Evolutionary conservation across 202 grass and related monocot species (phyloP), one percentile per base, ranked within the genome.

Genomic region (Setaria viridis): DNA sequence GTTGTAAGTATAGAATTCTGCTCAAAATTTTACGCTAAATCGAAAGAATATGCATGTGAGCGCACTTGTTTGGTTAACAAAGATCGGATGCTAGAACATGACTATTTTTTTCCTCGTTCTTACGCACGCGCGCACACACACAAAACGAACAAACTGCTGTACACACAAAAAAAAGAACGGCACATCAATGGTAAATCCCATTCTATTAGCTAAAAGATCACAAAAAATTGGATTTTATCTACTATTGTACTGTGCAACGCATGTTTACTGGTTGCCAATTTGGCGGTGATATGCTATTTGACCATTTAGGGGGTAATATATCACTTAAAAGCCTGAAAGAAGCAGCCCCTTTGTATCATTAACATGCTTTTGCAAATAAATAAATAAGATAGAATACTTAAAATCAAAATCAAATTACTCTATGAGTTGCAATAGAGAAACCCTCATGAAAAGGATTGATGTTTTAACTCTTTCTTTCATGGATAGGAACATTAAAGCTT

Each of bases 1-100:
- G 59, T 21, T 57, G 55, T 64, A 43, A 50, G 70, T 46, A 58
- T 78, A 81, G 21, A 15, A 32, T 68, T 85, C 34, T 34, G 21
- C 30, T 84, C n/a, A 14, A 67, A 58, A 69, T 56, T 35, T 41
- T 54, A 39, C 7, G 2, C n/a, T 33, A n/a, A 20, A 30, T 41
- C 37, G 12, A 77, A 85, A 54, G 10, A 74, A 74, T 46, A 74
- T 65, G 33, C 37, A 6, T 69, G 6, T 42, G 43, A n/a, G 20
- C 45, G 43, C 49, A 72, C 45, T 72, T 63, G 8, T 62, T 62
- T 78, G 58, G 42, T 60, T 48, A 32, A 57, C 57, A 55, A 77
- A 42, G 17, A 39, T 58, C n/a, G 42, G 51, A 85, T 60, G 41
- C 63, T 49, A 14, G 57, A 73, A 50, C 1, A 62, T 35, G 45